phyloP scores from a whole-genome alignment of 164 flowering plant genomes.

The Taxillus chinensis region DNA sequence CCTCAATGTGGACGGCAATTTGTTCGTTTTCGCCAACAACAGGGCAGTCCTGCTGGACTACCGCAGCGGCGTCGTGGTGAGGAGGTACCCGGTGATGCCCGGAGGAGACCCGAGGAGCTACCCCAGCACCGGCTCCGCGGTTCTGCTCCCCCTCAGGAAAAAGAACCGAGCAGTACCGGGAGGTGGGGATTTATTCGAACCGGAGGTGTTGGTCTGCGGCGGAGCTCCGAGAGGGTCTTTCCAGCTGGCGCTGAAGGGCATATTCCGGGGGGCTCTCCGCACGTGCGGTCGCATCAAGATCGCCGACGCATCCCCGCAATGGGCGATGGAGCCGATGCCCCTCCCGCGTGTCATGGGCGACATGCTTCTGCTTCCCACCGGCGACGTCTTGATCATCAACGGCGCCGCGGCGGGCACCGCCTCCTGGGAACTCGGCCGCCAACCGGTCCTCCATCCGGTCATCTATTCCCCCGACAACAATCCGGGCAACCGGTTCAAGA shows the following conservation, averaged over 20 bases:
- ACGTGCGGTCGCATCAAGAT: slow-evolving; percentile 40
- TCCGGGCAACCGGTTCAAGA: slow-evolving; percentile 22
- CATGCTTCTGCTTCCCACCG: slow-evolving; percentile 45
- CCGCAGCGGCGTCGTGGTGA: slow-evolving; percentile 18
- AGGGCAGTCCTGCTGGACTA: slow-evolving; percentile 45
- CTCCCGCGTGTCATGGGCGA: slow-evolving; percentile 46
- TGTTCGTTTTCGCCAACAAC: slow-evolving; percentile 56
- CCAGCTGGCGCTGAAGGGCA: slow-evolving; percentile 6
- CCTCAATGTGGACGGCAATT: slow-evolving; percentile 41
- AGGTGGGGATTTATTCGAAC: slow-evolving; percentile 13
- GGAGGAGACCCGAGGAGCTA: slow-evolving; percentile 53
- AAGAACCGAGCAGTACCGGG: background rate
- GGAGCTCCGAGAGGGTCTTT: slow-evolving; percentile 43
- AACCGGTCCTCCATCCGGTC: slow-evolving; percentile 30
- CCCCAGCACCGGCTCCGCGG: slow-evolving; percentile 64
- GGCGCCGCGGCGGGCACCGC: slow-evolving; percentile 31
- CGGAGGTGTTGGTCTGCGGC: slow-evolving; percentile 47
- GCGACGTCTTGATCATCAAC: slow-evolving; percentile 36
- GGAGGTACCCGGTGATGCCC: slow-evolving; percentile 37
- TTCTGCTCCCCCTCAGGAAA: slow-evolving; percentile 44
- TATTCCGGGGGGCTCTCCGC: slow-evolving; percentile 25
- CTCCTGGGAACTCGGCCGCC: slow-evolving; percentile 38
- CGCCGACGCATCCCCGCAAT: slow-evolving; percentile 28
- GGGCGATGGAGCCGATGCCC: slow-evolving; percentile 55
- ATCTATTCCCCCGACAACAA: slow-evolving; percentile 24